phyloP scores from a whole-genome alignment of 768 basidiomycete genomes.

The Pleurotus djamor region DNA sequence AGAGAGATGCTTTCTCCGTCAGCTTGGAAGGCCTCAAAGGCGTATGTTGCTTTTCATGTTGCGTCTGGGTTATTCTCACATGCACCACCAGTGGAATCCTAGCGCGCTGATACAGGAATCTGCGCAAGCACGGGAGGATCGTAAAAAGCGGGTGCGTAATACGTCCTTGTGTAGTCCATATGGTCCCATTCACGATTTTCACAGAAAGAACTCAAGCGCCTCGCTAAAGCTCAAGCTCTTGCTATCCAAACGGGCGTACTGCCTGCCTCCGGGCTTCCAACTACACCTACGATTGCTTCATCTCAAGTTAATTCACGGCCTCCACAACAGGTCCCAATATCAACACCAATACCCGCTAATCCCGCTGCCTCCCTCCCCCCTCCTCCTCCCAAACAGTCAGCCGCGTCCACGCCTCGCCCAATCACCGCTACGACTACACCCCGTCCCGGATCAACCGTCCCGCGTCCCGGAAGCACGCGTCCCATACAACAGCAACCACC shows the following conservation, averaged over 20 bases:
- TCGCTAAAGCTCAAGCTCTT: constrained; percentile 47
- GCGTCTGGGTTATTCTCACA: constrained; percentile 7
- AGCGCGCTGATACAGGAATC: constrained; percentile 61
- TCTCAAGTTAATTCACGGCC: constrained; percentile 10
- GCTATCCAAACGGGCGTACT: constrained; percentile 22
- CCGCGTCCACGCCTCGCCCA: constrained; percentile 20
- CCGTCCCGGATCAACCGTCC: constrained; percentile 25
- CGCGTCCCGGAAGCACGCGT: constrained; percentile 15
- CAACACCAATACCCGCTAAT: constrained; percentile 28
- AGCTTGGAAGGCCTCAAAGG: constrained; percentile 72
- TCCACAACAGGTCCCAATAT: constrained; percentile 26
- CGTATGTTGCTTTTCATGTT: constrained; percentile 39
- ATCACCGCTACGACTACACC: constrained; percentile 23
- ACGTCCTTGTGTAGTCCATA: constrained; percentile 3
- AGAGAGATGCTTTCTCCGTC: constrained; percentile 71
- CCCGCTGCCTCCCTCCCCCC: constrained; percentile 1
- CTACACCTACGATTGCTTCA: constrained; percentile 26
- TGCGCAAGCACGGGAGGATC: constrained; percentile 73
- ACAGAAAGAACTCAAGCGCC: constrained; percentile 72
- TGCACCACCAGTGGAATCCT: constrained; percentile 58
- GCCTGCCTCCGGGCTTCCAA: constrained; percentile 20
- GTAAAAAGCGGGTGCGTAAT: constrained; percentile 68
- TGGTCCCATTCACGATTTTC: constrained; percentile 2
- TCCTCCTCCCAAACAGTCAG: constrained; percentile 21
- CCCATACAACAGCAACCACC: constrained; percentile 13